phyloP scores from a whole-genome alignment of 1,139 yeast species.

The Pichiaceae sp. region DNA sequence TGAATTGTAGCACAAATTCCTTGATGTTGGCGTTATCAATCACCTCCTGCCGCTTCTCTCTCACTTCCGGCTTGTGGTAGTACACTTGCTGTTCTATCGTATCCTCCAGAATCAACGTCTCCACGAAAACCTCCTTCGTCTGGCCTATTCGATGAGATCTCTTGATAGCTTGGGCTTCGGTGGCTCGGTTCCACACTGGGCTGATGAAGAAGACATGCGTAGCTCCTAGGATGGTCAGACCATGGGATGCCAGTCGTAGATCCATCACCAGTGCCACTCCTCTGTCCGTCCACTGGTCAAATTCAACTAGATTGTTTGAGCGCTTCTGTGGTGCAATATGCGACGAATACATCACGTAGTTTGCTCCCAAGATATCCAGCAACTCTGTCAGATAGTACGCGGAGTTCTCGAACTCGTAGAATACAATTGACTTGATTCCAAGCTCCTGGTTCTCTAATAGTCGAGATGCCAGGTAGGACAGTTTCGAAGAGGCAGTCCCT shows the following conservation, averaged over 20 bases:
- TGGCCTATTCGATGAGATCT: slow-evolving; percentile 73
- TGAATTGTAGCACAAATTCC: slow-evolving; percentile 41
- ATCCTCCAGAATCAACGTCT: slow-evolving; percentile 50
- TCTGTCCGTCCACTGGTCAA: slow-evolving; percentile 29
- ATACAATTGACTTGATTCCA: slow-evolving; percentile 48
- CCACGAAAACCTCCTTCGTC: slow-evolving; percentile 48
- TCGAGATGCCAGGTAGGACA: slow-evolving; percentile 49
- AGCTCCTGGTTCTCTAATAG: slow-evolving; percentile 41
- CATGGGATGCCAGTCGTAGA: slow-evolving; percentile 59
- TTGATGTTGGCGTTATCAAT: slow-evolving; percentile 54
- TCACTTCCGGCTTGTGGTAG: slow-evolving; percentile 25
- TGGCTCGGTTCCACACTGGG: slow-evolving; percentile 63
- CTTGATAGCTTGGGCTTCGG: slow-evolving; percentile 67
- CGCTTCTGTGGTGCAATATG: slow-evolving; percentile 43
- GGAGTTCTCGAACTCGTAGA: slow-evolving; percentile 64
- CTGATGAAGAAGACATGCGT: slow-evolving; percentile 59
- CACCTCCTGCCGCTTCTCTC: slow-evolving; percentile 20
- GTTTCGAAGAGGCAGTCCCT: slow-evolving; percentile 56
- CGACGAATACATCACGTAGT: slow-evolving; percentile 57
- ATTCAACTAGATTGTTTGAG: slow-evolving; percentile 44
- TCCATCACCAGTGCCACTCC: slow-evolving; percentile 59
- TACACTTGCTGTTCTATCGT: slow-evolving; percentile 65
- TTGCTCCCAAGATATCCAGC: slow-evolving; percentile 50
- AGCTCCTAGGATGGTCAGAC: slow-evolving; percentile 59
- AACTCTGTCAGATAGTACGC: slow-evolving; percentile 62